Evolutionary conservation across 139 green algal species (phyloP).

Genomic region (Chlorella vulgaris): DNA sequence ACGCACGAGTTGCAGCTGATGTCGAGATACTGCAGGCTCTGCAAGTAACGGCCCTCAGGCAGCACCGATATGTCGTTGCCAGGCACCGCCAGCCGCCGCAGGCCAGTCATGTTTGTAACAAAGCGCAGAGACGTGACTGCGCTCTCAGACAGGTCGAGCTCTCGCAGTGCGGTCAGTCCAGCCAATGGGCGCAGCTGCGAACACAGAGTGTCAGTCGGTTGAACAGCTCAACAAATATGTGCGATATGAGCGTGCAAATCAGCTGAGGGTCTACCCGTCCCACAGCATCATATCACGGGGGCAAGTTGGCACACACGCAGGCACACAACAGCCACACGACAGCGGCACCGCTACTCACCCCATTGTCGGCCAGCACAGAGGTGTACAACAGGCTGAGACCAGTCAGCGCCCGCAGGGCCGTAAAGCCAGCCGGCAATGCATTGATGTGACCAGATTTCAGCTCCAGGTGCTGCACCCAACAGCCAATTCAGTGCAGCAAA

Average conservation of each 20-base stretch:
- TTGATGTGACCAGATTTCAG: too few relatives aligned
- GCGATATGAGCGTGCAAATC: too few relatives aligned
- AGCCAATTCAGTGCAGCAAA: background rate
- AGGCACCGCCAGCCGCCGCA: background rate
- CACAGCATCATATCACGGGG: background rate
- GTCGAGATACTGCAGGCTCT: background rate
- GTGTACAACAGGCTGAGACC: background rate
- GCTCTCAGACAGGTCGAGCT: background rate
- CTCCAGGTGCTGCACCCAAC: background rate
- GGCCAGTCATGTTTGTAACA: background rate
- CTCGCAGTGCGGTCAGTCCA: background rate
- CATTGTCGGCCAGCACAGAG: background rate
- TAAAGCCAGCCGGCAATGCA: too few relatives aligned
- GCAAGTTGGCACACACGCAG: background rate
- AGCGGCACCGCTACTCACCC: too few relatives aligned
- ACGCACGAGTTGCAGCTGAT: background rate
- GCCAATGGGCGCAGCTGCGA: background rate
- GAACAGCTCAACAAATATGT: too few relatives aligned
- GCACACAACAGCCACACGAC: background rate
- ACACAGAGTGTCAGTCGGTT: too few relatives aligned
- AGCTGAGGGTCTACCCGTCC: too few relatives aligned
- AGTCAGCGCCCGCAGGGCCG: background rate
- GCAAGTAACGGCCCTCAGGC: background rate
- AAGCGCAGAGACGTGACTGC: background rate
- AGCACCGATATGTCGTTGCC: background rate